Evolutionary conservation across 2,329 filamentous ascomycete genomes (phyloP).

Genomic region (Colletotrichum lupini): DNA sequence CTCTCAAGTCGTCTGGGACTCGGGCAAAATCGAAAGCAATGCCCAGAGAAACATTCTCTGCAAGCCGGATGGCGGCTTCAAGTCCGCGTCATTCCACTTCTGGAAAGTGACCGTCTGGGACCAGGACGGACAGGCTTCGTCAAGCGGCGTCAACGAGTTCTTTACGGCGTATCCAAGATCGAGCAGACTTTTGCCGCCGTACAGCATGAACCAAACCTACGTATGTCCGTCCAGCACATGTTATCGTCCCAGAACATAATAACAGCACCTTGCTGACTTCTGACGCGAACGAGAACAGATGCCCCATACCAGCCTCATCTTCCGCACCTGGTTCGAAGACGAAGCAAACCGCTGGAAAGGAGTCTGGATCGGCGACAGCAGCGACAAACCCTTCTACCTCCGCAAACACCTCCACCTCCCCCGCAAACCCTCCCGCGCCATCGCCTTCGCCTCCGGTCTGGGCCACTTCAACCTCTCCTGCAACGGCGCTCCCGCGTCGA

Average conservation of each 20-base stretch:
- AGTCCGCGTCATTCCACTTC: conserved; percentile 47
- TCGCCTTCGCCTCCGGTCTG: conserved; percentile 50
- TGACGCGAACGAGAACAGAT: conserved; percentile 39
- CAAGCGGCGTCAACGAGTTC: conserved; percentile 46
- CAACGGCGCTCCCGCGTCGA: conserved; percentile 47
- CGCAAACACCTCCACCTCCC: conserved; percentile 45
- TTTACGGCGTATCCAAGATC: conserved; percentile 51
- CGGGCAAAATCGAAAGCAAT: conserved; percentile 36
- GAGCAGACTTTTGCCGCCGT: conserved; percentile 48
- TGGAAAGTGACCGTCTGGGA: conserved; percentile 52
- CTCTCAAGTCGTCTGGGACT: conserved; percentile 35
- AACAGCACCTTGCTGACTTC: neutral
- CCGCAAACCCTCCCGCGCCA: conserved; percentile 44
- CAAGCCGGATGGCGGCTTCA: conserved; percentile 45
- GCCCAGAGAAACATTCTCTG: conserved; percentile 40
- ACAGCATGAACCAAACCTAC: conserved; percentile 55
- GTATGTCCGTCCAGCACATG: conserved; percentile 19
- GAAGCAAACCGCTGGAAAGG: conserved; percentile 52
- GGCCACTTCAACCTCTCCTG: conserved; percentile 52
- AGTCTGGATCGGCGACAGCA: conserved; percentile 52
- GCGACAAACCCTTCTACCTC: conserved; percentile 53
- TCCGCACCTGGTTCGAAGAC: conserved; percentile 54
- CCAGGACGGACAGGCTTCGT: conserved; percentile 41
- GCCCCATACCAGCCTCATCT: conserved; percentile 53
- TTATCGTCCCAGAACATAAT: neutral